Conservation (phyloP, 257 asterid genomes). For the Pogostemon cablin region DNA sequence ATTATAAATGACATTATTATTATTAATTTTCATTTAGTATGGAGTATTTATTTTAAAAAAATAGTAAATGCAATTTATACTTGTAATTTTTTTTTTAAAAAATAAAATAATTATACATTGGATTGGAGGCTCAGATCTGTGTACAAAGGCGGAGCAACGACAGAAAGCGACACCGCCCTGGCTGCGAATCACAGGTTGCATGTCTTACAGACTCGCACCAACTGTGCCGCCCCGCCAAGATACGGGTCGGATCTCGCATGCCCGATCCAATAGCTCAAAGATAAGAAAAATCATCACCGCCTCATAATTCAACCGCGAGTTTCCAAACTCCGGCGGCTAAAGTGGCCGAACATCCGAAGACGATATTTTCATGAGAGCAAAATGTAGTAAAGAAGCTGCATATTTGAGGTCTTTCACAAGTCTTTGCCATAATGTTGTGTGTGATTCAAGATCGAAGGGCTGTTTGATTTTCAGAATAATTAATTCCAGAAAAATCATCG, state of each 20-base stretch:
- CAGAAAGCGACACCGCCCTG: constrained; percentile 32
- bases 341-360: background rate
- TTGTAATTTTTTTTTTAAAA: no score
- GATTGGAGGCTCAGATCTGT: constrained; percentile 37
- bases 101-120: background rate
- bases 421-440: background rate
- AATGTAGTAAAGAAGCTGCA: background rate
- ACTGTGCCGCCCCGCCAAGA: constrained; percentile 49
- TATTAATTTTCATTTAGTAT: no score
- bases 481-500: background rate
- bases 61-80: no score
- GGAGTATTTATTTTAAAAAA: no score
- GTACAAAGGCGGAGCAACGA: constrained; percentile 10
- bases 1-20: no score
- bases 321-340: constrained; percentile 2
- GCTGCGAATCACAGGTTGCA: constrained; percentile 34
- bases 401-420: background rate
- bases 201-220: background rate
- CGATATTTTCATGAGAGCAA: background rate
- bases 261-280: constrained; percentile 29
- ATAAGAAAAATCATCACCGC: constrained; percentile 34
- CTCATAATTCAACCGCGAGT: background rate
- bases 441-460: background rate
- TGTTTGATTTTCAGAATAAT: background rate
- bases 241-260: constrained; percentile 32